Percentiles rank a stretch among this genome's conserved stretches.
These are phyloP conservation scores for Lactifluus hygrophoroides DNA, from an alignment of 768 basidiomycete species.

Conservation along the genomic window DNA sequence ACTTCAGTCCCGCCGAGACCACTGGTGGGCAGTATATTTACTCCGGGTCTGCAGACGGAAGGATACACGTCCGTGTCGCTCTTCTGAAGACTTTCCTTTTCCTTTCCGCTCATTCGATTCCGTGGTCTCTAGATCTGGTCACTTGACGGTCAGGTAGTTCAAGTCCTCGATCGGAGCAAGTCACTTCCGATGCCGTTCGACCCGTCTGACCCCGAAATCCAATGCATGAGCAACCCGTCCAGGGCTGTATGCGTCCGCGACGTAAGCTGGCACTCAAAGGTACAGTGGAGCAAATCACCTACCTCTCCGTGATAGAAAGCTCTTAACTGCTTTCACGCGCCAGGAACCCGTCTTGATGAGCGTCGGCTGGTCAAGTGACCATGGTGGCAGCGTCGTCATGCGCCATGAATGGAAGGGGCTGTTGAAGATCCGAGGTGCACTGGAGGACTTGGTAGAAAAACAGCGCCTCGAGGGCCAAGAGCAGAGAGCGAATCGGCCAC, in stretches of 20 bases:
- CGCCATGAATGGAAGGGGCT: conserved; percentile 96
- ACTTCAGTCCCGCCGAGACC: conserved; percentile 89
- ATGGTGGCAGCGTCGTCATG: conserved; percentile 70
- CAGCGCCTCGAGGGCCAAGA: conserved; percentile 30
- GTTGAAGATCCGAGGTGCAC: conserved; percentile 50
- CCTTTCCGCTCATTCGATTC: not conserved
- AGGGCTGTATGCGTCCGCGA: conserved; percentile 68
- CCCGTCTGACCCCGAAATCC: conserved; percentile 53
- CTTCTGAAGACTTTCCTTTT: not conserved
- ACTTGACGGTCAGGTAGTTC: conserved; percentile 78
- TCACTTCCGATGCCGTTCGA: conserved; percentile 63
- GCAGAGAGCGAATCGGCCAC: not conserved
- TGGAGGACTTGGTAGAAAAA: conserved; percentile 75
- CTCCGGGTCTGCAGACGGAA: conserved; percentile 83
- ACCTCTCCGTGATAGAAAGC: not conserved
- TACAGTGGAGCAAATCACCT: conserved; percentile 22
- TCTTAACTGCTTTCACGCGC: not conserved
- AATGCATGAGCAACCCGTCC: conserved; percentile 25
- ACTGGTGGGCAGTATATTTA: conserved; percentile 93
- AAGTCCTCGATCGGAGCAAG: conserved; percentile 73
- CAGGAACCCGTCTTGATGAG: conserved; percentile 89
- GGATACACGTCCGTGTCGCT: conserved; percentile 55
- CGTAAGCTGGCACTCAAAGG: conserved; percentile 90
- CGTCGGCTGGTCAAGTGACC: conserved; percentile 72
- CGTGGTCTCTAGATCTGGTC: conserved; percentile 75